Base-by-base conservation (phyloP, 768 basidiomycete genomes). In the Phanerochaete carnosa region DNA sequence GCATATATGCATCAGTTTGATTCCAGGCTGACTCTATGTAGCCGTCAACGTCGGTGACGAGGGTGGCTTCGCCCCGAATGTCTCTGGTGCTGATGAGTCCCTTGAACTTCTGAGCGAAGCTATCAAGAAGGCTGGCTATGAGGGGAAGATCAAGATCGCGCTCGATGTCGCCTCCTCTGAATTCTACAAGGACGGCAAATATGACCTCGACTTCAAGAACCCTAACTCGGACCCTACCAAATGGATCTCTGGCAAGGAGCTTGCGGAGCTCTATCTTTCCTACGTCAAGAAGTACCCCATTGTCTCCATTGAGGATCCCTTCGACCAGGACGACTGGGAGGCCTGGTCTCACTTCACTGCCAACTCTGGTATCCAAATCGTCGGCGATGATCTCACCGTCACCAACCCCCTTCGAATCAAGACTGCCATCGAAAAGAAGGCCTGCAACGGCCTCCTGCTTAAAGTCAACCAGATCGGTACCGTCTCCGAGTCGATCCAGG, bases 381-480 rank as follows among this genome's bases (percentile, higher is more conserved):
- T 95, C 64, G 93, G 93, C 69, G 96, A 98, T 69, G 97, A 99
- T 74, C 77, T 99, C 79, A 96, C 95, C 15, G 97, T 99, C 68
- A 98, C 97, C 71, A 99, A 99, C 85, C 92, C 94, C 45, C 76
- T 87, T 63, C 89, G 97, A 63, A 98, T 99, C 87, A 92, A 93
- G 86, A 96, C 93, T 39, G 97, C 97, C 68, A 97, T 98, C 65
- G 92, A 98, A 81, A 97, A 96, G 88, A 98, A 96, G 86, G 93
- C 97, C 37, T 98, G 96, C 87, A 98, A 98, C 72, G 97, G 94
- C 73, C 85, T 99, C 43, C 85, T 99, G 64, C 87, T 99, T 77
- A 99, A 98, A 89, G 90, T 98, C 77, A 98, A 98, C 85, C 96
- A 99, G 78, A 98, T 98, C 72, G 97, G 97, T 69, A 95, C 95